Base-by-base conservation (phyloP, 2,329 filamentous ascomycete species). In the Simplicillium sp. region DNA sequence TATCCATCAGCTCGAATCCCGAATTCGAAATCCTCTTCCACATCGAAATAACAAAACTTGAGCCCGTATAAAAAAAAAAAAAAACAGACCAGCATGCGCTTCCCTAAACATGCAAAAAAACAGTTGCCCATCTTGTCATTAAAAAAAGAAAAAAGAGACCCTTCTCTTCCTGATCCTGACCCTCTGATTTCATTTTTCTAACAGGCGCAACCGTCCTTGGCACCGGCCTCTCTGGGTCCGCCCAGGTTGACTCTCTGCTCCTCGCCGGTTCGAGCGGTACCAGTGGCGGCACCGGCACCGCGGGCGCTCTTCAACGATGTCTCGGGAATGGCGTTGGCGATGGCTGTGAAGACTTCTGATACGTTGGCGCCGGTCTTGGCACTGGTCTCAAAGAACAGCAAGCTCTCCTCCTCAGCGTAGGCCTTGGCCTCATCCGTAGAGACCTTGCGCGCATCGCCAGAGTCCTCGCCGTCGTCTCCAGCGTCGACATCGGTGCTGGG, bases 341-440 rank as follows among this genome's bases (percentile, higher is more conserved):
- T 98, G 28, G 92, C 92, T 36, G 89, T 96, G 59, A 98, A 98
- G 28, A 98, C 92, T 54, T 96, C 90, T 40, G 84, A 80, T 32
- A 98, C 92, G 61, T 96, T 96, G 58, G 84, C 77, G 18, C 92
- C 92, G 4, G 87, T 92, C 80, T 98, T 98, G 37, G 92, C 92
- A 60, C 87, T 94, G 13, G 92, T 98, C 72, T 98, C 92, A 61
- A 96, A 97, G 70, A 98, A 98, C 49, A 98, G 64, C 50, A 98
- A 68, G 41, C 82, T 80, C 65, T 98, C 92, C 64, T 97, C 90
- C 51, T 97, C 89, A 7, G 92, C 92, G 64, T 97, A 98, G 41
- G 80, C 71, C 67, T 88, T 87, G 34, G 89, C 92, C 67, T 96
- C 89, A 48, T 87, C 82, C n/a, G 83, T 92, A 38, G 84, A 80